Evolutionary conservation across 768 basidiomycete species (phyloP).

Genomic region (Tephrocybe sp.): DNA sequence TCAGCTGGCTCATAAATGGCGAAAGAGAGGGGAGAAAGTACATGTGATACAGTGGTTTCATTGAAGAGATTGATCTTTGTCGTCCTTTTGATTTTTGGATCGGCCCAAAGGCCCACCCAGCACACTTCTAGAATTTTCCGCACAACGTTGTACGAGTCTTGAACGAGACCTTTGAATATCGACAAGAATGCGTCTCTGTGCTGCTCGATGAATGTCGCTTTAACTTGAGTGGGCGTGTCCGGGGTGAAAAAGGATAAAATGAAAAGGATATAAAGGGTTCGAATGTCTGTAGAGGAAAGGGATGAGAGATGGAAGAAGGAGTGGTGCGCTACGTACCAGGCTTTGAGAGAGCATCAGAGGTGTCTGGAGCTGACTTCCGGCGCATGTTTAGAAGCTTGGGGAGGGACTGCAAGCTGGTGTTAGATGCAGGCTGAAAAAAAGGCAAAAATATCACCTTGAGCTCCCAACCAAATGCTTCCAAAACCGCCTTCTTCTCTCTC

Average conservation of each 20-base stretch:
- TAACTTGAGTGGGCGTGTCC: constrained; percentile 48
- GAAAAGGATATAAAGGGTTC: constrained; percentile 73
- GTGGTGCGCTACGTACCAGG: constrained; percentile 48
- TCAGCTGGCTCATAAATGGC: too few relatives aligned
- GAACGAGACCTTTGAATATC: constrained; percentile 70
- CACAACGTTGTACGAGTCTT: constrained; percentile 64
- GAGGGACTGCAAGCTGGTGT: constrained; percentile 44
- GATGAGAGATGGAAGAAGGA: constrained; percentile 6
- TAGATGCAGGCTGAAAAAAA: not conserved
- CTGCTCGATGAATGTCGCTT: constrained; percentile 68
- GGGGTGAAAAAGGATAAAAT: constrained; percentile 69
- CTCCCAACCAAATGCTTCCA: constrained; percentile 80
- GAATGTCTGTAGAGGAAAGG: constrained; percentile 57
- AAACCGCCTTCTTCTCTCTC: constrained; percentile 56
- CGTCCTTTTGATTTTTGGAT: constrained; percentile 69
- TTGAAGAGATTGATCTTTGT: constrained; percentile 72
- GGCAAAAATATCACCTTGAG: constrained; percentile 50
- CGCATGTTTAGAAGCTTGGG: constrained; percentile 72
- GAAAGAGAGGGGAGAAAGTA: constrained; percentile 27
- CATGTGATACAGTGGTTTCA: constrained; percentile 63
- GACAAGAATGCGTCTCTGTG: constrained; percentile 62
- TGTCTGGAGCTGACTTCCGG: constrained; percentile 45
- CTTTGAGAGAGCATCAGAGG: constrained; percentile 40
- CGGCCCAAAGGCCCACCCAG: constrained; percentile 79
- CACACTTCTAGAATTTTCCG: constrained; percentile 68